These are phyloP conservation scores for Schizochytrium sp. DNA, from an alignment of 108 stramenopile species.

Conservation along the genomic window DNA sequence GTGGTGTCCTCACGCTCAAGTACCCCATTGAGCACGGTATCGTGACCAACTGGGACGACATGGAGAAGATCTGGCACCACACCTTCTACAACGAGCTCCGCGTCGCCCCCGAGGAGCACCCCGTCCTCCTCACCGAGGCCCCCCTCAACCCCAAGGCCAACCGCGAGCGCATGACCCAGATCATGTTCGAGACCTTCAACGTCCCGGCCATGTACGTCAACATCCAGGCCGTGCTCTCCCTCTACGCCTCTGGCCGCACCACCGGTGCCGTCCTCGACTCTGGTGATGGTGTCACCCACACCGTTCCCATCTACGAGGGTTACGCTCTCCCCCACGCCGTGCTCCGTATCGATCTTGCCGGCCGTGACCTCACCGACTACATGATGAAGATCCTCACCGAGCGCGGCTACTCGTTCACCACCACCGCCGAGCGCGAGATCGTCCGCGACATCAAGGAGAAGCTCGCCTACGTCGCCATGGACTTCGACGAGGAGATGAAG, in stretches of 20 bases:
- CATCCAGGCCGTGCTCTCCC: conserved; percentile 91
- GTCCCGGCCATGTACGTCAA: conserved; percentile 99
- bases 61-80: conserved; percentile 68
- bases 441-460: conserved; percentile 65
- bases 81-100: conserved; percentile 80
- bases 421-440: conserved; percentile 59
- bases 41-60: conserved; percentile 64
- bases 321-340: conserved; percentile 62
- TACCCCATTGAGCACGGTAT: conserved; percentile 95
- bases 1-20: conserved; percentile 86
- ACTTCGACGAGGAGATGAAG: no score
- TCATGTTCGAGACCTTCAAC: conserved; percentile 99
- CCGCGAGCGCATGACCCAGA: conserved; percentile 99
- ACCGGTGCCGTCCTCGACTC: conserved; percentile 59
- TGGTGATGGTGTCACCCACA: conserved; percentile 59
- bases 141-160: conserved; percentile 99
- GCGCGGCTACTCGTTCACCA: conserved; percentile 60
- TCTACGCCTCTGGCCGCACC: conserved; percentile 61
- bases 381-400: conserved; percentile 61
- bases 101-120: conserved; percentile 79
- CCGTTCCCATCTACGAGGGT: conserved; percentile 60
- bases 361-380: conserved; percentile 60
- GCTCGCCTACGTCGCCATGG: neutral
- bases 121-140: conserved; percentile 97
- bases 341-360: conserved; percentile 54